Evolutionary conservation across 2,329 filamentous ascomycete species (phyloP).

Genomic region (Sporothrix protearum): DNA sequence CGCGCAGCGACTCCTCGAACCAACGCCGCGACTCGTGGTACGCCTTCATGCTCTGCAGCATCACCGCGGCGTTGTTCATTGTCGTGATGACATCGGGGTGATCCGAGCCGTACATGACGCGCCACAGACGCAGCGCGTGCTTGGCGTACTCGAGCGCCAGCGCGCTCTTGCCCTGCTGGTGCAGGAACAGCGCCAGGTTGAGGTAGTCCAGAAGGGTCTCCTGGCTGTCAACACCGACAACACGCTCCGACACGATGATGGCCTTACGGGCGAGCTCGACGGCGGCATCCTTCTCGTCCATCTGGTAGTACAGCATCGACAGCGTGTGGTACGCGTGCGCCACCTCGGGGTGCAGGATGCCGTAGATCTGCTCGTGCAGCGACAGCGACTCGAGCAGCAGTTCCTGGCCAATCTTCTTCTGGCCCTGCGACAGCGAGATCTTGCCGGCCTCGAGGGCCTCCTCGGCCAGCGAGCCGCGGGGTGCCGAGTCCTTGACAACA

Average conservation of each 20-base stretch:
- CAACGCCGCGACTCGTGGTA: slow-evolving; percentile 93
- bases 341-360: slow-evolving; percentile 93
- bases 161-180: slow-evolving; percentile 86
- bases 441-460: slow-evolving; percentile 94
- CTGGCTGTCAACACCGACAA: slow-evolving; percentile 85
- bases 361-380: slow-evolving; percentile 97
- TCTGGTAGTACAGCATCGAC: slow-evolving; percentile 92
- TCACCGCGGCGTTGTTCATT: slow-evolving; percentile 96
- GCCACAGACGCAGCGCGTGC: slow-evolving; percentile 93
- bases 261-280: slow-evolving; percentile 95
- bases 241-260: slow-evolving; percentile 92
- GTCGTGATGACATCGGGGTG: slow-evolving; percentile 98
- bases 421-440: slow-evolving; percentile 91
- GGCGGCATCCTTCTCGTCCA: slow-evolving; percentile 96
- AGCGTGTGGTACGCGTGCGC: slow-evolving; percentile 91
- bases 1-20: slow-evolving; percentile 88
- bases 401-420: slow-evolving; percentile 94
- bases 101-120: slow-evolving; percentile 87
- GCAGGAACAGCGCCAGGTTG: slow-evolving; percentile 90
- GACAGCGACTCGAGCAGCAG: slow-evolving; percentile 93
- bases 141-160: slow-evolving; percentile 83
- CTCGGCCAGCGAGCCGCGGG: slow-evolving; percentile 85
- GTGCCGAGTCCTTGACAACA: slow-evolving; percentile 88
- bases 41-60: slow-evolving; percentile 92
- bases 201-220: slow-evolving; percentile 95